Evolutionary conservation across 257 asterid species (phyloP).

Genomic region (Forsythia viridissima): DNA sequence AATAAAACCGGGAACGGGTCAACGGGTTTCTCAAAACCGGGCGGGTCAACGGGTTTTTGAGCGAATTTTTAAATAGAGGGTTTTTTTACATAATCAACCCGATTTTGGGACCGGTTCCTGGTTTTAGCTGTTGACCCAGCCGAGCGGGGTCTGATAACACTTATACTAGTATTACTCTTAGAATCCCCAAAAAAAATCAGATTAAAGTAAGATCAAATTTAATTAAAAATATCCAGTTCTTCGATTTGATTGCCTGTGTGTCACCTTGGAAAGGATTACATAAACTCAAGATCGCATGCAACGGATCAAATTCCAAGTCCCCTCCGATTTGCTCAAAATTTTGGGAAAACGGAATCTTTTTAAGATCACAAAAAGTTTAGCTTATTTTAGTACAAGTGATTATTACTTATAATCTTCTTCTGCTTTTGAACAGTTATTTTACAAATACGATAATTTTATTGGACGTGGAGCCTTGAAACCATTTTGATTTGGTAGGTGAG

Average conservation of each 20-base stretch:
- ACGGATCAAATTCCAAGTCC: not conserved
- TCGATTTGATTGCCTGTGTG: not conserved
- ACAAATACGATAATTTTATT: slow-evolving; percentile 30
- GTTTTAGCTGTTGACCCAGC: too few species aligned
- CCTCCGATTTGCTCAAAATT: not conserved
- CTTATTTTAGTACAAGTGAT: slow-evolving; percentile 6
- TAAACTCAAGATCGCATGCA: not conserved
- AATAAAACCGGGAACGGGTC: too few species aligned
- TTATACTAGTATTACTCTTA: not conserved
- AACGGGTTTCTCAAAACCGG: too few species aligned
- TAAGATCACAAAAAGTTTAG: not conserved
- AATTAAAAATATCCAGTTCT: not conserved
- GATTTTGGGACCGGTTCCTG: too few species aligned
- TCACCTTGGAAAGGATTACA: not conserved
- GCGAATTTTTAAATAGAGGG: too few species aligned
- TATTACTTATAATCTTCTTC: slow-evolving; percentile 23
- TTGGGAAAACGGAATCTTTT: not conserved
- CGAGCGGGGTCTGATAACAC: too few species aligned
- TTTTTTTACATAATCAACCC: too few species aligned
- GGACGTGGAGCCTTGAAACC: slow-evolving; percentile 29
- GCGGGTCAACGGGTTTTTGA: too few species aligned
- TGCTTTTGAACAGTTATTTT: slow-evolving; percentile 30
- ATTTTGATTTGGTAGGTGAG: slow-evolving; percentile 46
- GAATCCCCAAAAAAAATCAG: not conserved
- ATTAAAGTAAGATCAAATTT: not conserved